These are phyloP conservation scores for Anisodus tanguticus DNA, from an alignment of 257 asterid species.

Conservation along the genomic window DNA sequence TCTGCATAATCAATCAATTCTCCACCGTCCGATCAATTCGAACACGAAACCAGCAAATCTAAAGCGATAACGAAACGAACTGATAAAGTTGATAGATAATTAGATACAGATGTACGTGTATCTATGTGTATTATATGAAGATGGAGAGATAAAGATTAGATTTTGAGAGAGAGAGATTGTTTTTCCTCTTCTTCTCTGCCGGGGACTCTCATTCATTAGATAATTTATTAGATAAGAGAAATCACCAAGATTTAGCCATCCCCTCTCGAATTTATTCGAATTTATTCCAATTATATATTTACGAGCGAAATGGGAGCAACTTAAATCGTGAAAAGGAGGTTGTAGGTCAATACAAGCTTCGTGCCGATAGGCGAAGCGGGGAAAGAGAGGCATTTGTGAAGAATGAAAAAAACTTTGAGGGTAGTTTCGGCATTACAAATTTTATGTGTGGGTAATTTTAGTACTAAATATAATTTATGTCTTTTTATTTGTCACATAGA, in stretches of 20 bases:
- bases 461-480: background rate
- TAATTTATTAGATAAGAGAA: too few species aligned
- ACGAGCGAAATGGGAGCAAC: too few species aligned
- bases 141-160: background rate
- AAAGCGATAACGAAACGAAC: background rate
- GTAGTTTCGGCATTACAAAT: background rate
- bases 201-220: background rate
- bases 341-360: too few species aligned
- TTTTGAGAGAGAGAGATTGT: slow-evolving; percentile 33
- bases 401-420: background rate
- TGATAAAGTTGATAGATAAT: background rate
- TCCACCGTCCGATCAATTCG: slow-evolving; percentile 39
- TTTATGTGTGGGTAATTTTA: background rate
- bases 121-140: background rate
- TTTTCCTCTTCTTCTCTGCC: slow-evolving; percentile 51
- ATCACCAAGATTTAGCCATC: too few species aligned
- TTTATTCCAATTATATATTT: too few species aligned
- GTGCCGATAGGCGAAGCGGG: too few species aligned
- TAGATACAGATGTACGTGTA: slow-evolving; percentile 7
- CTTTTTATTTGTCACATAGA: background rate
- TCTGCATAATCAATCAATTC: slow-evolving; percentile 48
- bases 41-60: background rate
- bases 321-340: too few species aligned
- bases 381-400: background rate
- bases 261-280: too few species aligned